Evolutionary conservation across 805 yeast genomes (phyloP), one percentile per base, ranked within the genome.

Genomic region (Metschnikowia baotianmanensis): DNA sequence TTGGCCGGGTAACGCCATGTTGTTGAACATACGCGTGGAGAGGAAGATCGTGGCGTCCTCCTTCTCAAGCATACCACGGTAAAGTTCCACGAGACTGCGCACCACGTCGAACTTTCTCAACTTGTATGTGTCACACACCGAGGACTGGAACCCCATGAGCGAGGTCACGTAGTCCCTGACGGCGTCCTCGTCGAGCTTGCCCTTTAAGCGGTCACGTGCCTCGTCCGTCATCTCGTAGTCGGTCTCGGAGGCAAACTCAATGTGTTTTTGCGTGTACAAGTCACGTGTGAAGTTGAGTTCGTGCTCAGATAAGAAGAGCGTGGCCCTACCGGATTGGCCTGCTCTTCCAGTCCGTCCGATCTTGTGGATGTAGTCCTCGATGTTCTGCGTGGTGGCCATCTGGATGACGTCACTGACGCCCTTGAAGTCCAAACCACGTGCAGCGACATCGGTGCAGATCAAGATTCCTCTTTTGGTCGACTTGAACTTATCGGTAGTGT

Each of bases 331-430:
- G 18, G 72, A 67, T 43, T 76, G 74, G 42, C 96, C 96, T 40
- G 90, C 95, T 67, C 98, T 80, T 31, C 95, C 98, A 12, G 97
- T 91, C 73, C 98, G 82, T 45, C 98, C 98, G 57, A 91, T 83
- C 63, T 96, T 83, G 66, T 91, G 98, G 43, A 89, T 80, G 59
- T 90, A 89, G 48, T 84, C 83, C n/a, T 90, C 78, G 18, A 80
- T 64, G 43, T 82, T 86, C 34, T 73, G 65, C 46, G 93, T 86
- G n/a, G 82, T 74, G 50, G 91, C 86, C 40, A 87, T 62, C 68
- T 91, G 97, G 53, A 85, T 68, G 38, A 91, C 97, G 58, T 87
- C 86, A 19, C 88, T 66, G 21, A 91, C 95, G 52, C 79, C 78
- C 42, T 90, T 93, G 74, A 91, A 86, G 69, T 91, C 97, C 83